phyloP scores from a whole-genome alignment of 768 basidiomycete genomes.

The Amanita muscaria region DNA sequence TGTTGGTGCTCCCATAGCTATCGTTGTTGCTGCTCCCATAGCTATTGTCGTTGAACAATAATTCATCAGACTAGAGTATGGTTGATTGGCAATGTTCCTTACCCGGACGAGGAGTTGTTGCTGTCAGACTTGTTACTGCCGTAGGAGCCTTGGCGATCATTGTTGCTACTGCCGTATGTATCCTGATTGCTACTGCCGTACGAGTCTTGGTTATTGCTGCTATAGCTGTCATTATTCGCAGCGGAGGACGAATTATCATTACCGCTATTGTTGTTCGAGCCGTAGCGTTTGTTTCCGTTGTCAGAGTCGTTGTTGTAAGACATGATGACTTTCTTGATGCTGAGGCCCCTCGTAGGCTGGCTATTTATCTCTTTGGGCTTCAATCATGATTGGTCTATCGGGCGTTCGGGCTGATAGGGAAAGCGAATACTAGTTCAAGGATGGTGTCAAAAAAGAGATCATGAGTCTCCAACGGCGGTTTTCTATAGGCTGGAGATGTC shows the following conservation, averaged over 20 bases:
- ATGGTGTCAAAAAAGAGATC: no score
- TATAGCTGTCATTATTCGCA: not conserved
- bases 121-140: no score
- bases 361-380: conserved; percentile 5
- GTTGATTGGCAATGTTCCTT: no score
- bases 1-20: not conserved
- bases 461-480: no score
- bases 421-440: no score
- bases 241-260: not conserved
- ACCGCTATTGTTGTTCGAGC: not conserved
- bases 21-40: not conserved
- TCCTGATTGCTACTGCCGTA: not conserved
- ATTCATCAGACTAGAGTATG: no score
- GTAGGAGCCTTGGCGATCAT: no score
- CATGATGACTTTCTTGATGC: conserved; percentile 1
- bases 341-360: not conserved
- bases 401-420: no score
- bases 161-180: not conserved
- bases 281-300: not conserved
- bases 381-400: no score
- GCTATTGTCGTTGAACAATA: not conserved
- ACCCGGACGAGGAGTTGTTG: no score
- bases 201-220: not conserved
- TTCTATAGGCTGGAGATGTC: no score
- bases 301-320: not conserved